Evolutionary conservation across 106 monocot genomes (phyloP).

Genomic region (Alisma plantagoaquatica): DNA sequence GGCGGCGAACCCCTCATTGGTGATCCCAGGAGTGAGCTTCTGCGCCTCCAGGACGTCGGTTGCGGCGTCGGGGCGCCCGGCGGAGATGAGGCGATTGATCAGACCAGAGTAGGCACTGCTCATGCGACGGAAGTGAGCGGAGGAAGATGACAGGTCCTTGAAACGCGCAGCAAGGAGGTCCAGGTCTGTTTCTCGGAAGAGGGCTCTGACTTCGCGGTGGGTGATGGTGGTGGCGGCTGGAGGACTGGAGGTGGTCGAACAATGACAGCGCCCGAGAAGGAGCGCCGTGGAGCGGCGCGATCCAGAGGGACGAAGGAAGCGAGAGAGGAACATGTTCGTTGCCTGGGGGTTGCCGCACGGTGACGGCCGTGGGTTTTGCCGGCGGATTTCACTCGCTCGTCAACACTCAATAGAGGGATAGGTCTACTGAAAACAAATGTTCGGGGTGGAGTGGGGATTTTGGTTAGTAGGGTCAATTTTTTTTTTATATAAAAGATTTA

Average conservation of each 20-base stretch:
- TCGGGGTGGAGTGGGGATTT: no score
- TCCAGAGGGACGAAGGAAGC: background rate
- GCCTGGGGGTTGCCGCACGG: no score
- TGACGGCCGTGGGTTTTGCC: no score
- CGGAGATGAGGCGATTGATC: constrained; percentile 27
- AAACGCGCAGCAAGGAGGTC: constrained; percentile 32
- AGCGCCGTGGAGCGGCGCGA: no score
- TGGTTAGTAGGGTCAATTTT: no score
- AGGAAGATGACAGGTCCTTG: constrained; percentile 20
- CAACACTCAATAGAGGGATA: no score
- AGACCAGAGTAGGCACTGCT: constrained; percentile 25
- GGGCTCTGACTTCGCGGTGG: background rate
- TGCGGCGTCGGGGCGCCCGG: constrained; percentile 28
- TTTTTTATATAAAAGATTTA: no score
- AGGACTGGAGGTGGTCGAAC: background rate
- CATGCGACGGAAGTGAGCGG: constrained; percentile 34
- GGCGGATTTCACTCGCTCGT: no score
- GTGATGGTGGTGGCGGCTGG: background rate
- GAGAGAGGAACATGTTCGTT: constrained; percentile 4
- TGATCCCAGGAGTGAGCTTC: constrained; percentile 18
- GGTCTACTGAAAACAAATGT: no score
- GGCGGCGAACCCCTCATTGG: constrained; percentile 51
- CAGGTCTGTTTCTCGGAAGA: constrained; percentile 26
- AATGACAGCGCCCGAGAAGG: background rate
- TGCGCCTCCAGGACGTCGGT: constrained; percentile 45